These are phyloP conservation scores for Stemphylium vesicarium DNA, from an alignment of 2,329 filamentous ascomycete genomes.

Conservation along the genomic window DNA sequence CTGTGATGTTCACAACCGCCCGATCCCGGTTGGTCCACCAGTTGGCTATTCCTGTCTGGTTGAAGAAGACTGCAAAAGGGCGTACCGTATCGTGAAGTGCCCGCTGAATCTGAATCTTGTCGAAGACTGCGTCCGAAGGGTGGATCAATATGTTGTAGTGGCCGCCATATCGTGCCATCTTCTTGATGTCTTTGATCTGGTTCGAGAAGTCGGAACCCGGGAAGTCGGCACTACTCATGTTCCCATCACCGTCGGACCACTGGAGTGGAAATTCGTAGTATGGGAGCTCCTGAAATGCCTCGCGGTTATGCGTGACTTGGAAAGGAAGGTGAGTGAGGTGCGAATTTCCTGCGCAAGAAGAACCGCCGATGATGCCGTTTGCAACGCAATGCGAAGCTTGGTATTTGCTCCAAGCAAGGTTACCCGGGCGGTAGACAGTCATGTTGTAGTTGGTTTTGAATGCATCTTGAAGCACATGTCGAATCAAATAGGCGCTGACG, in stretches of 20 bases:
- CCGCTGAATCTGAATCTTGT: constrained; percentile 14
- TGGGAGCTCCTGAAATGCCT: constrained; percentile 11
- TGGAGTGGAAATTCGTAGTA: constrained; percentile 16
- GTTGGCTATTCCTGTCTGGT: constrained; percentile 13
- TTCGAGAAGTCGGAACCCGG: constrained; percentile 14
- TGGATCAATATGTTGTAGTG: constrained; percentile 20
- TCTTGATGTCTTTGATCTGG: constrained; percentile 7
- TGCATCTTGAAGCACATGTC: constrained; percentile 6
- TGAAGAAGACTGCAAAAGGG: constrained; percentile 14
- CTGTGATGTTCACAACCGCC: constrained; percentile 1
- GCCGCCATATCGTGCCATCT: constrained; percentile 13
- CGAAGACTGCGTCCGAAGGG: constrained; percentile 12
- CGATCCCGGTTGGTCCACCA: constrained; percentile 14
- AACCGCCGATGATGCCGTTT: constrained; percentile 11
- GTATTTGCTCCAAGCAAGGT: constrained; percentile 16
- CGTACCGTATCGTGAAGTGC: constrained; percentile 10
- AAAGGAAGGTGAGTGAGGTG: constrained; percentile 12
- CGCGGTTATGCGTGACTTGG: constrained; percentile 15
- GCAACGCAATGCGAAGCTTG: constrained; percentile 12
- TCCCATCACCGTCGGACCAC: constrained; percentile 13
- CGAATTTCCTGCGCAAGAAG: constrained; percentile 12
- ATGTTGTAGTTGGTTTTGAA: constrained; percentile 14
- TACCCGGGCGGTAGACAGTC: constrained; percentile 10
- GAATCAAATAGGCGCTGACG: constrained; percentile 8
- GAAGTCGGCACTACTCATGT: constrained; percentile 15